Evolutionary conservation across 306 rosid genomes (phyloP).

Genomic region (Prunus campanulata): DNA sequence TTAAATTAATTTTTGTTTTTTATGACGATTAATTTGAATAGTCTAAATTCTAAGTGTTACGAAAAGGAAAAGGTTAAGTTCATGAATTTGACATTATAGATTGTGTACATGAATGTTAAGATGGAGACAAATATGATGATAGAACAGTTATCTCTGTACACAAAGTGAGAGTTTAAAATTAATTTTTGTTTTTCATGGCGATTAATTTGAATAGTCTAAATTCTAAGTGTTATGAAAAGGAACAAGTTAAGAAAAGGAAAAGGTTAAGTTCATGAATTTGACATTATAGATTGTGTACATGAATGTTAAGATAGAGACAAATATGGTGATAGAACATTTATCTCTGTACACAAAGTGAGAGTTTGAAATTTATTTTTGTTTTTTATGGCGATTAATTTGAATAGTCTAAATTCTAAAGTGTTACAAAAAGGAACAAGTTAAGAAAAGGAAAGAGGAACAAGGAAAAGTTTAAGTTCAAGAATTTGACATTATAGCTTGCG

Average conservation of each 20-base stretch:
- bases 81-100: neutral
- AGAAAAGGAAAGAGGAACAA: neutral
- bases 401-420: neutral
- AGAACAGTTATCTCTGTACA: no score
- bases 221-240: neutral
- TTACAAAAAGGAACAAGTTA: neutral
- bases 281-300: neutral
- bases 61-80: neutral
- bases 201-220: neutral
- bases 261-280: neutral
- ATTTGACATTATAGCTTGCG: neutral
- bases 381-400: neutral
- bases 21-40: neutral
- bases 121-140: neutral
- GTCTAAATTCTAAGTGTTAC: neutral
- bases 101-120: neutral
- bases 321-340: no score
- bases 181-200: neutral
- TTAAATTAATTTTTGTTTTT: neutral
- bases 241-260: neutral
- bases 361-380: no score
- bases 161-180: no score
- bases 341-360: neutral
- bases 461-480: neutral
- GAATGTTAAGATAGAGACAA: neutral